phyloP scores from a whole-genome alignment of 202 grass and related monocot genomes.

The Cymbopogon flexuosus region DNA sequence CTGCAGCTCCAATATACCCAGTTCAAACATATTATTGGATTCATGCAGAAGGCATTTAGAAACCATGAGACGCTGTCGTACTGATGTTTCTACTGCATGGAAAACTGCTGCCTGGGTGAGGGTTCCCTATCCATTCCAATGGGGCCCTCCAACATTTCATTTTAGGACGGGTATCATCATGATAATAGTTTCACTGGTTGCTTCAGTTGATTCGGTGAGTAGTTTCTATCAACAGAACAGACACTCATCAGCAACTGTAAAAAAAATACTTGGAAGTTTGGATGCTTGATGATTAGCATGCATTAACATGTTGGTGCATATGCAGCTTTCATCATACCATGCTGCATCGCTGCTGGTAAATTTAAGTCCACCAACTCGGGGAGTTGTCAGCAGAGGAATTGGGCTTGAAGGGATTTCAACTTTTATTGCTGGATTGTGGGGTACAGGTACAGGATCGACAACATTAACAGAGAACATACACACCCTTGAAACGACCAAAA shows the following conservation, averaged over 20 bases:
- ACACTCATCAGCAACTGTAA: not conserved
- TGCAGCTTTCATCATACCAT: constrained; percentile 87
- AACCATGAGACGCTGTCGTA: constrained; percentile 77
- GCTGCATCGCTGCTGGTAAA: constrained; percentile 77
- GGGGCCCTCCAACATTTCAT: constrained; percentile 85
- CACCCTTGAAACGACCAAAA: constrained; percentile 80
- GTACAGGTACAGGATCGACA: constrained; percentile 80
- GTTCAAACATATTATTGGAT: constrained; percentile 92
- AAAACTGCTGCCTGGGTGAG: constrained; percentile 80
- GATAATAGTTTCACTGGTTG: constrained; percentile 76
- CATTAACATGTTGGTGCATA: constrained; percentile 19
- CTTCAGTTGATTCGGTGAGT: constrained; percentile 92
- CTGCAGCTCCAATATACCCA: constrained; percentile 82
- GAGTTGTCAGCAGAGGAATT: constrained; percentile 95
- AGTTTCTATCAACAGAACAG: not conserved
- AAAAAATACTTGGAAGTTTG: not conserved
- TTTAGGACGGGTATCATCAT: constrained; percentile 81
- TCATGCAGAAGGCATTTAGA: constrained; percentile 69
- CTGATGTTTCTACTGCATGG: constrained; percentile 97
- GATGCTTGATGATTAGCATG: not conserved
- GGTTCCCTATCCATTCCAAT: constrained; percentile 93
- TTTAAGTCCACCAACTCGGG: constrained; percentile 78
- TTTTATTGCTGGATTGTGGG: constrained; percentile 90
- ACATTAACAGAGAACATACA: constrained; percentile 92
- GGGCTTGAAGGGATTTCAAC: constrained; percentile 83